Percentiles rank a stretch among this genome's conserved stretches.
phyloP scores from a whole-genome alignment of 176 grass and related monocot species.

The Aegilops speltoides region DNA sequence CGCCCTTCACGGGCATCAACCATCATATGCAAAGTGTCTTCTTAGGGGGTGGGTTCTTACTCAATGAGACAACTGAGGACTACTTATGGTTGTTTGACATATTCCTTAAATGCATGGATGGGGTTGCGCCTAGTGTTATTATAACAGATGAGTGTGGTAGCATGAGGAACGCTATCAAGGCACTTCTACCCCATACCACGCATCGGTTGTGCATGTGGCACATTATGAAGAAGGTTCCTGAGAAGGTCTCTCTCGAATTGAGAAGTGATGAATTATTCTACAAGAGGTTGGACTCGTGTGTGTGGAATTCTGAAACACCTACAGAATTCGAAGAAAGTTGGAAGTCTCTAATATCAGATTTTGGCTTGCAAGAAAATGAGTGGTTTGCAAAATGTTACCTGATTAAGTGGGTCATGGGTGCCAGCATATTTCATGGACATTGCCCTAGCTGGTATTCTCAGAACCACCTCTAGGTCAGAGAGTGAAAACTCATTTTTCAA shows the following conservation, averaged over 20 bases:
- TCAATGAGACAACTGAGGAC: background rate
- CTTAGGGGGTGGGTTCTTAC: background rate
- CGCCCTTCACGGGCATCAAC: background rate
- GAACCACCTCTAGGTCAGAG: no score
- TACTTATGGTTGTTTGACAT: background rate
- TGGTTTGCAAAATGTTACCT: background rate
- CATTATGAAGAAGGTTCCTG: background rate
- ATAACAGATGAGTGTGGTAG: background rate
- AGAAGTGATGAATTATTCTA: background rate
- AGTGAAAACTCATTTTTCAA: no score
- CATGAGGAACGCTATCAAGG: background rate
- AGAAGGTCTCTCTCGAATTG: background rate
- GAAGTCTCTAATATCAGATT: background rate
- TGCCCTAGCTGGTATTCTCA: no score
- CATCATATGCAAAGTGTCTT: background rate
- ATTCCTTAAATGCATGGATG: background rate
- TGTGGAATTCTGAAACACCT: background rate
- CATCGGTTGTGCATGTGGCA: conserved; percentile 10
- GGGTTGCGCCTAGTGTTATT: background rate
- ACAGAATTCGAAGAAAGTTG: background rate
- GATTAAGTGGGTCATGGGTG: background rate
- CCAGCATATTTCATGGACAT: background rate
- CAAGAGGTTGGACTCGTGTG: background rate
- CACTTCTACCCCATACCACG: background rate
- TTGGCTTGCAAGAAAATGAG: background rate